Conservation (phyloP, 1,284 basidiomycete genomes). For the Vanrija sp. region DNA sequence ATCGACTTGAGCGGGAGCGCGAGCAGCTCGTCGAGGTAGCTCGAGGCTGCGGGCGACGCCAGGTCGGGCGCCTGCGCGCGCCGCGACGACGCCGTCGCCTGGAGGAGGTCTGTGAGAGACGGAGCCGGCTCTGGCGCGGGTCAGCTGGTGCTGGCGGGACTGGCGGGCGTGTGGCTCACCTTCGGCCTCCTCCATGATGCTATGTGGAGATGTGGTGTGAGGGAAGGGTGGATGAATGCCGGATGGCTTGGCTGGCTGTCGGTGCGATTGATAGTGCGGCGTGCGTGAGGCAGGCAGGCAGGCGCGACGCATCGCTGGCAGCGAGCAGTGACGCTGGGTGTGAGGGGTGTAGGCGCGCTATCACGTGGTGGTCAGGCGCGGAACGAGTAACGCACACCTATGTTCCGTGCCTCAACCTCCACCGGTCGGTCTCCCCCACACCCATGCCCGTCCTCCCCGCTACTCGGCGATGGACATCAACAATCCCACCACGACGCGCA, state of each 20-base stretch:
- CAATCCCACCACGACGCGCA: no score
- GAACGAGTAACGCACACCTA: no score
- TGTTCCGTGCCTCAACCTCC: no score
- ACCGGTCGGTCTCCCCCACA: no score
- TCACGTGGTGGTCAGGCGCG: no score
- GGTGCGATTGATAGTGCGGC: no score
- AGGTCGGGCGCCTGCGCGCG: constrained; percentile 19
- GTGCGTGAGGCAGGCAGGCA: no score
- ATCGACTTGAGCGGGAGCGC: constrained; percentile 63
- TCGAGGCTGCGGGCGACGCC: constrained; percentile 14
- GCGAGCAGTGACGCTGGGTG: no score
- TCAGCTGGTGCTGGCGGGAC: neutral
- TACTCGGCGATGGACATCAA: no score
- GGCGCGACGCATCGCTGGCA: no score
- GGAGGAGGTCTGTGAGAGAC: constrained; percentile 34
- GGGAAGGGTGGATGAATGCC: neutral
- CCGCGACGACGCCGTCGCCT: constrained; percentile 10
- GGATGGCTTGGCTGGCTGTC: neutral
- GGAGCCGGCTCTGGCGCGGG: constrained; percentile 12
- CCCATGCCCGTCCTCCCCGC: no score
- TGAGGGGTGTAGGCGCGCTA: no score
- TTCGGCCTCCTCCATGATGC: constrained; percentile 22
- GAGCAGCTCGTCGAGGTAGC: constrained; percentile 56
- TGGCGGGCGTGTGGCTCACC: constrained; percentile 2
- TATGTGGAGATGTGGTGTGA: neutral